These are phyloP conservation scores for Coprinellus aureogranulatus DNA, from an alignment of 768 basidiomycete species.

Conservation along the genomic window DNA sequence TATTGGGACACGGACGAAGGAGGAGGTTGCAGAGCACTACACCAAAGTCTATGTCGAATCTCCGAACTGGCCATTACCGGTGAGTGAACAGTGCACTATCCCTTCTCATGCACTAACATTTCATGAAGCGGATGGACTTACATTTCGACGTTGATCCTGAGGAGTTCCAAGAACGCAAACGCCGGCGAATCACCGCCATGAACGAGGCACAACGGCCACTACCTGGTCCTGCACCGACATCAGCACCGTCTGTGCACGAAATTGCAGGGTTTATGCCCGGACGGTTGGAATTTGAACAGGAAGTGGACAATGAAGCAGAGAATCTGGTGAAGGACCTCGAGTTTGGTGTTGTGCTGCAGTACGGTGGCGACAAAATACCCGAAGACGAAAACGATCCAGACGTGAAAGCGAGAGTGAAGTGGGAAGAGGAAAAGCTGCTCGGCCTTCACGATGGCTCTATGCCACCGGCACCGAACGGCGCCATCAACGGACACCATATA, in stretches of 20 bases:
- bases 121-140: conserved; percentile 49
- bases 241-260: conserved; percentile 89
- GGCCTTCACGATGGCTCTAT: conserved; percentile 27
- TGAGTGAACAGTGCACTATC: conserved; percentile 34
- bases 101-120: conserved; percentile 5
- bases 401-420: conserved; percentile 55
- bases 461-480: conserved; percentile 37
- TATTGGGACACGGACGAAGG: conserved; percentile 89
- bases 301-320: conserved; percentile 96
- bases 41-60: conserved; percentile 76
- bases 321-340: conserved; percentile 93
- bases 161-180: conserved; percentile 87
- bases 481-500: conserved; percentile 42
- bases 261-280: conserved; percentile 91
- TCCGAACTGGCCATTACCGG: conserved; percentile 76
- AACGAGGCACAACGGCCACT: conserved; percentile 52
- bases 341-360: conserved; percentile 84
- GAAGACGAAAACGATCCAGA: conserved; percentile 79
- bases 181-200: conserved; percentile 82
- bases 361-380: conserved; percentile 76
- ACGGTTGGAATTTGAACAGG: conserved; percentile 97
- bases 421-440: conserved; percentile 46
- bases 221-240: conserved; percentile 78
- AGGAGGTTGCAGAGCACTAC: conserved; percentile 93
- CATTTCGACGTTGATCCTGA: conserved; percentile 73